These are phyloP conservation scores for Penicillium alfredii DNA, from an alignment of 495 filamentous ascomycete species.

Conservation along the genomic window DNA sequence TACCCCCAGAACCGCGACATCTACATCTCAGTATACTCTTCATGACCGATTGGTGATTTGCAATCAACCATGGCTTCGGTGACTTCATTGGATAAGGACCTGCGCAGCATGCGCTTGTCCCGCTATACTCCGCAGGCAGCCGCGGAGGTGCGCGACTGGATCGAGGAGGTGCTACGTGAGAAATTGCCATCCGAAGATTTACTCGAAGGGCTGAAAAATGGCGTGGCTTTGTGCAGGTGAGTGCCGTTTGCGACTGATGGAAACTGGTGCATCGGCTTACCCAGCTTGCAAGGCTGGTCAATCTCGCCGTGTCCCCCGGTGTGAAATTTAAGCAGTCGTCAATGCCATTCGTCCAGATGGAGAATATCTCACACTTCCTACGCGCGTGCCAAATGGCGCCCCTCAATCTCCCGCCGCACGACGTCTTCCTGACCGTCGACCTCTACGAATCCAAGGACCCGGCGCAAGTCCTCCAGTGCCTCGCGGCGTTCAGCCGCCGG, in stretches of 20 bases:
- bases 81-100: constrained; percentile 86
- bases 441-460: constrained; percentile 96
- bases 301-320: constrained; percentile 71
- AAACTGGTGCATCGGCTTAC: constrained; percentile 8
- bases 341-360: constrained; percentile 99
- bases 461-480: constrained; percentile 90
- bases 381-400: constrained; percentile 77
- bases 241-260: constrained; percentile 13
- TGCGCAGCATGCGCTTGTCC: constrained; percentile 85
- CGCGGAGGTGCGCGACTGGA: constrained; percentile 80
- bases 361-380: constrained; percentile 97
- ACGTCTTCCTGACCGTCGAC: constrained; percentile 96
- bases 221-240: constrained; percentile 86
- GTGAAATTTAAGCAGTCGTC: constrained; percentile 72
- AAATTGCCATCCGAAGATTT: constrained; percentile 67
- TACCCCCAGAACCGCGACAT: constrained; percentile 7
- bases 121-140: constrained; percentile 93
- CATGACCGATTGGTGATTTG: constrained; percentile 1
- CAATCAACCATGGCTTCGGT: constrained; percentile 77
- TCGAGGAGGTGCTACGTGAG: constrained; percentile 74
- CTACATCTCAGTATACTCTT: constrained; percentile 3
- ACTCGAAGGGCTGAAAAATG: constrained; percentile 81
- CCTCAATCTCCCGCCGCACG: constrained; percentile 82
- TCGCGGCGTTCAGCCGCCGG: constrained; percentile 83
- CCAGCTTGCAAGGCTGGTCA: constrained; percentile 61